Base-by-base conservation (phyloP, 257 asterid genomes). In the Apocynum venetum region DNA sequence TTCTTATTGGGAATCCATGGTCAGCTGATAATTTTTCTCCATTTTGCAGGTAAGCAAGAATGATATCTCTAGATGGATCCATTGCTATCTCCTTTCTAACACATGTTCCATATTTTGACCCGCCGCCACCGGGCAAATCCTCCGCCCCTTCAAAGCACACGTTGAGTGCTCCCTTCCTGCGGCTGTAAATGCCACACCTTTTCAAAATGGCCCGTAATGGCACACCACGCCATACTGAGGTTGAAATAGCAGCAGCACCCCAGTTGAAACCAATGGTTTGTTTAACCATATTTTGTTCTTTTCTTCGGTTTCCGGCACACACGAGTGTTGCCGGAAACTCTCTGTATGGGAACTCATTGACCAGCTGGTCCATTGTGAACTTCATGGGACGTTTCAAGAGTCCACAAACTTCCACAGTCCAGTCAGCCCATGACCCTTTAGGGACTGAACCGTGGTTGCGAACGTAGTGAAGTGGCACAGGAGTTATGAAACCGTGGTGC, bases 361-460 rank as follows among this genome's bases (percentile, higher is more conserved):
- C 83, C 36, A 95, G 85, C 68, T 89, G 93, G 19, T 81, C 83
- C 96, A 95, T 93, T 77, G 94, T 89, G 84, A 95, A 64, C 61
- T 83, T 86, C 73, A 68, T 52, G 44, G 99, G 98, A 1, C 79
- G 83, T 31, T 82, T 89, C 0, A 93, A 97, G 0, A 93, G 89
- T 2, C 99, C 99, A 77, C 91, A 84, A 0, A 95, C 82, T 72
- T 95, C 98, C 3, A 95, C 89, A 6, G 89, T 86, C 99, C 99
- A 93, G 15, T 88, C 94, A 1, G 82, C 89, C 88, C 89, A 91
- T 2, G 87, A 3, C 2, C 84, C 93, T 35, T 80, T 82, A 0
- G 99, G 99, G 8, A 95, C 99, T 1, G 92, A 25, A 0, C 99
- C 99, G 81, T 95, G 99, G 89, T 95, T 95, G 10, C 99, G 96